A percentile compares a stretch with the other conserved stretches of the same genome.
Conservation (phyloP, 2,329 filamentous ascomycete genomes). For the Fusarium annulatum region DNA sequence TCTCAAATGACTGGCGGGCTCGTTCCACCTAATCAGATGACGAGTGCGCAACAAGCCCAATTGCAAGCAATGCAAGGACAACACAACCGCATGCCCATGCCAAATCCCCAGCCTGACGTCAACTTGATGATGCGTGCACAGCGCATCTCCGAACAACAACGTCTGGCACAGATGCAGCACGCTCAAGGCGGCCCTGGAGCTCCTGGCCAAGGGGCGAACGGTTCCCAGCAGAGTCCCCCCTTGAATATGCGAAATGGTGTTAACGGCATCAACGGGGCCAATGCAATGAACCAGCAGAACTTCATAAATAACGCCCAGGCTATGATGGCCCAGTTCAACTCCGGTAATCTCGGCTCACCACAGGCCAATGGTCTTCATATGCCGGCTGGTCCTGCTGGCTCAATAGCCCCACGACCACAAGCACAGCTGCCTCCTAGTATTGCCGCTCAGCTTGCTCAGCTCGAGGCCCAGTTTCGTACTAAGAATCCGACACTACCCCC, state of each 20-base stretch:
- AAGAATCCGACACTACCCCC: slow-evolving; percentile 63
- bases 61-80: slow-evolving; percentile 70
- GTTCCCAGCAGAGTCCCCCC: slow-evolving; percentile 56
- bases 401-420: slow-evolving; percentile 56
- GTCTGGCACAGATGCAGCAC: slow-evolving; percentile 62
- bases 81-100: slow-evolving; percentile 68
- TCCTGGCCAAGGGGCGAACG: slow-evolving; percentile 44
- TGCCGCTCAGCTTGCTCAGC: slow-evolving; percentile 60
- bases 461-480: slow-evolving; percentile 63
- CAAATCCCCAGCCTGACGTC: slow-evolving; percentile 59
- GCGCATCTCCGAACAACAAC: slow-evolving; percentile 74
- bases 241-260: slow-evolving; percentile 54
- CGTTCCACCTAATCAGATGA: slow-evolving; percentile 68
- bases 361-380: slow-evolving; percentile 60
- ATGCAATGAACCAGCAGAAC: slow-evolving; percentile 62
- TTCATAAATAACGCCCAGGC: slow-evolving; percentile 65
- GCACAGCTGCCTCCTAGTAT: slow-evolving; percentile 60
- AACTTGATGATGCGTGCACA: slow-evolving; percentile 72
- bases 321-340: slow-evolving; percentile 63
- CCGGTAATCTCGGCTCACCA: slow-evolving; percentile 55
- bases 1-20: slow-evolving; percentile 63
- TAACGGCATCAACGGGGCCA: slow-evolving; percentile 50
- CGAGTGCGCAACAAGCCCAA: slow-evolving; percentile 75
- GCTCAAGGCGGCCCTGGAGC: slow-evolving; percentile 50
- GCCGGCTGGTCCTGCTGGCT: slow-evolving; percentile 57